phyloP scores from a whole-genome alignment of 352 stramenopile genomes.

The Discostella stelligera region DNA sequence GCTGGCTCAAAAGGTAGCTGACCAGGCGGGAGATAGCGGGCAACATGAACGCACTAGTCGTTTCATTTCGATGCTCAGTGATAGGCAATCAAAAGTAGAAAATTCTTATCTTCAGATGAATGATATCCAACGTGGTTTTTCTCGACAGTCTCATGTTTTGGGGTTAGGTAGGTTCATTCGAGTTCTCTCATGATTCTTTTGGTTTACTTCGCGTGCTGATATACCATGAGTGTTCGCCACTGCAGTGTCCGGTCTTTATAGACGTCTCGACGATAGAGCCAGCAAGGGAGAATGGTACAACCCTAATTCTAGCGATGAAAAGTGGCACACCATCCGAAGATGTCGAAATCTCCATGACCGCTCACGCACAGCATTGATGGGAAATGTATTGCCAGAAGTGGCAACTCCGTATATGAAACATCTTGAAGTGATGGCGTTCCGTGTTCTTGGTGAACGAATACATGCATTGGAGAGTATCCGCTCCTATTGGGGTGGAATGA shows the following conservation, averaged over 20 bases:
- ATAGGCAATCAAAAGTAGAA: constrained; percentile 27
- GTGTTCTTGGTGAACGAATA: constrained; percentile 16
- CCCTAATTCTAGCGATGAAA: constrained; percentile 32
- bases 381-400: constrained; percentile 17
- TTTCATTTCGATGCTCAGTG: constrained; percentile 12
- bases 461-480: constrained; percentile 25
- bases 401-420: constrained; percentile 53
- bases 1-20: constrained; percentile 25
- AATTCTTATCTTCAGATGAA: constrained; percentile 16
- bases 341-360: constrained; percentile 21
- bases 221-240: background rate
- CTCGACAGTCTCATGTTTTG: constrained; percentile 45
- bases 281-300: constrained; percentile 35
- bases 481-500: constrained; percentile 49
- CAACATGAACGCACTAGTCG: background rate
- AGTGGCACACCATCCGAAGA: constrained; percentile 2
- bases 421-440: constrained; percentile 38
- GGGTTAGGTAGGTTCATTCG: background rate
- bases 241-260: constrained; percentile 40
- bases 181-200: background rate
- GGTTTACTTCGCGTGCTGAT: background rate
- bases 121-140: constrained; percentile 37
- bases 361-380: constrained; percentile 21
- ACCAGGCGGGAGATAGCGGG: background rate
- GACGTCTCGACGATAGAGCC: constrained; percentile 36